Conservation (phyloP, 2,329 filamentous ascomycete genomes). For the Fusarium chaquense region DNA sequence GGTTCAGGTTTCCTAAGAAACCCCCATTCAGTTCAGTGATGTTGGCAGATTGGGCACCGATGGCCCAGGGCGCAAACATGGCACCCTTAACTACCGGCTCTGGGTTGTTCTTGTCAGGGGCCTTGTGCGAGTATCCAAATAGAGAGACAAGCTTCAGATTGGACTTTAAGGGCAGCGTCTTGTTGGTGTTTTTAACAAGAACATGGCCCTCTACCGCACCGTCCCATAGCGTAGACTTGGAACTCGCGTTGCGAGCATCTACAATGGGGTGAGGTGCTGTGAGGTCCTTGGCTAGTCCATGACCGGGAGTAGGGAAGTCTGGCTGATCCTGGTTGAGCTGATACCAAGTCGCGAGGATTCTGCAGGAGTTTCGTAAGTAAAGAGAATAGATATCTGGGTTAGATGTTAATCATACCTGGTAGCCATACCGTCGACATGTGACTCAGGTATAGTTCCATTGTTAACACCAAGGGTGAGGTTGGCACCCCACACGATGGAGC, state of each 20-base stretch:
- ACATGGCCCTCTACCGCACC: constrained; percentile 19
- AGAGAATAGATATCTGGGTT: rapidly evolving
- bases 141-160: constrained; percentile 16
- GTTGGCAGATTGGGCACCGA: constrained; percentile 11
- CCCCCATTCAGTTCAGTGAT: constrained; percentile 9
- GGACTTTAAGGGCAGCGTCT: not conserved
- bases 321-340: constrained; percentile 17
- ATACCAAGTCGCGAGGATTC: constrained; percentile 16
- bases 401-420: not conserved
- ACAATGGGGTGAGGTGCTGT: constrained; percentile 1
- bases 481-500: not conserved
- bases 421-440: constrained; percentile 25
- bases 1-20: constrained; percentile 5
- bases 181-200: constrained; percentile 16
- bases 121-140: constrained; percentile 16
- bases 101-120: constrained; percentile 12
- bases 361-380: not conserved
- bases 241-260: constrained; percentile 8
- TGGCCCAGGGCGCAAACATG: not conserved
- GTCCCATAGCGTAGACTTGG: constrained; percentile 5
- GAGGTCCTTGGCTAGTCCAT: not conserved
- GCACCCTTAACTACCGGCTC: not conserved
- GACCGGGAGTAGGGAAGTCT: not conserved
- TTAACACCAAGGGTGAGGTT: constrained; percentile 24
- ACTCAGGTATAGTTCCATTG: constrained; percentile 19